Base-by-base conservation (phyloP, 768 basidiomycete species). In the Suillus fuscotomentosus region DNA sequence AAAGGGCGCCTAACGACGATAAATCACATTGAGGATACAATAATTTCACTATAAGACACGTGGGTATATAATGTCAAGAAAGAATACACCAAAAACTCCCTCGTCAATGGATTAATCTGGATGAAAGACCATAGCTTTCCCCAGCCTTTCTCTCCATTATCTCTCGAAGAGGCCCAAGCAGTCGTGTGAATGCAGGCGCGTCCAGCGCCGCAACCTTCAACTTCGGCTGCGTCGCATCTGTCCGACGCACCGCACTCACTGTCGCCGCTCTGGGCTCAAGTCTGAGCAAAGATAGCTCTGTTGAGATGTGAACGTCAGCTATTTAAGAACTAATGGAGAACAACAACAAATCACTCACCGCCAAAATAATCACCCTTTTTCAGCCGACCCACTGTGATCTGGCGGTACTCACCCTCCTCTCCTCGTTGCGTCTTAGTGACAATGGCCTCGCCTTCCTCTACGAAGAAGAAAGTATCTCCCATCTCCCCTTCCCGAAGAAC, bases 351-450 rank as follows among this genome's bases (percentile, higher is more conserved):
- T 65, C 9, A 60, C 88, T 75, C 68, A 95, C 96, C 97, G 78
- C 97, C 97, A 79, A 99, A 99, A 82, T 99, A 99, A 75, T 99
- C 96, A 8, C 97, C 97, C 72, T 95, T 94, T 71, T 82, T 85
- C 61, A 94, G 84, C 62, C 80, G 85, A 6, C 90, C 91, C 13
- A 99, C 92, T 15, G 84, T 78, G 57, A 92, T 83, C 70, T 92
- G 88, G 34, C 81, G 83, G 73, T 79, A 73, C 54, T 85, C 81
- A 0, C 86, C 89, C 54, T 85, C 83, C 20, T 86, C 88, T 45
- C 76, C 80, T 64, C 82, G 80, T 64, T 88, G 86, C 53, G 80
- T 79, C 79, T 97, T 96, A 53, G 91, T 91, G 0, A 94, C 95
- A 56, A 88, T 81, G 2, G 97, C 97, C 68, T 92, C 88, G 20